A percentile compares a stretch with the other conserved stretches of the same genome.
Evolutionary conservation across 1,284 basidiomycete genomes (phyloP).

Genomic region (Bondarzewia mesenterica): DNA sequence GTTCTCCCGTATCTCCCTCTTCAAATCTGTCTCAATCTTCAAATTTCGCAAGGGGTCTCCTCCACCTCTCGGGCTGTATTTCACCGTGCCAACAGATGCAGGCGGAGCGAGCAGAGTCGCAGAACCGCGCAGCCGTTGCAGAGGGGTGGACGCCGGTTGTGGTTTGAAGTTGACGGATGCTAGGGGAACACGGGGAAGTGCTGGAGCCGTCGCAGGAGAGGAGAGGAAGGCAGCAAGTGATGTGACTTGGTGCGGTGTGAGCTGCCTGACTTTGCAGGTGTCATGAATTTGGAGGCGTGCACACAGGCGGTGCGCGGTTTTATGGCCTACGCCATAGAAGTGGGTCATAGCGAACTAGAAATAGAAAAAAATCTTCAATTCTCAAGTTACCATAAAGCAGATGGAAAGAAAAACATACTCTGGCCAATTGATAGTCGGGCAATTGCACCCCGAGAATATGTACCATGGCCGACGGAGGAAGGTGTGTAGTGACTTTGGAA

Average conservation of each 20-base stretch:
- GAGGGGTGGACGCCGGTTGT: constrained; percentile 36
- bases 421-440: constrained; percentile 59
- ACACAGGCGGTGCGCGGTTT: constrained; percentile 72
- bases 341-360: constrained; percentile 72
- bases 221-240: constrained; percentile 83
- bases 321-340: constrained; percentile 78
- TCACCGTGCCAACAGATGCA: constrained; percentile 6
- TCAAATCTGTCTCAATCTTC: constrained; percentile 78
- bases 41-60: constrained; percentile 61
- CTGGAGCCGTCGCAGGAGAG: constrained; percentile 64
- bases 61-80: constrained; percentile 12
- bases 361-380: neutral
- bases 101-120: constrained; percentile 19
- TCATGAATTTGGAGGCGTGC: constrained; percentile 85
- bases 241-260: constrained; percentile 77
- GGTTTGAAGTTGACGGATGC: constrained; percentile 45
- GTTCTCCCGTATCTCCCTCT: constrained; percentile 74
- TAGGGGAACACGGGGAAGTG: constrained; percentile 54
- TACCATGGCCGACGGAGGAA: constrained; percentile 43
- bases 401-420: constrained; percentile 35
- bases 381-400: neutral
- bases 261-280: constrained; percentile 65
- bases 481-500: constrained; percentile 9
- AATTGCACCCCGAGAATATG: constrained; percentile 73
- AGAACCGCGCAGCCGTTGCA: constrained; percentile 28